Base-by-base conservation (phyloP, 1,284 basidiomycete genomes). In the Ustilago esculenta region DNA sequence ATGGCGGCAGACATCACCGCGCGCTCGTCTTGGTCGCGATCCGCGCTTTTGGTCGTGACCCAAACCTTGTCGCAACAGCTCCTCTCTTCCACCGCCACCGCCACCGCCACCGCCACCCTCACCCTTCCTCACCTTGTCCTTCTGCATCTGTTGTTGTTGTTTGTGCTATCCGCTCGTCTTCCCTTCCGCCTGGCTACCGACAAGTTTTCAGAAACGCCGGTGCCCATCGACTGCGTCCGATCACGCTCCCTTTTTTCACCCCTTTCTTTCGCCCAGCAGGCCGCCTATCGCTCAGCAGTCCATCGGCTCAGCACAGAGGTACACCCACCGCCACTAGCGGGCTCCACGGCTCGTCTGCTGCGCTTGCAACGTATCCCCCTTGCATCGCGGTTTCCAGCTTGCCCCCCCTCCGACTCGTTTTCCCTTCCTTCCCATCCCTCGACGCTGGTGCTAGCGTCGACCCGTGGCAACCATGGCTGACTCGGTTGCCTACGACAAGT, bases 401-500 rank as follows among this genome's bases (percentile, higher is more conserved):
- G 21, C 25, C 24, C 18, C 32, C 15, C 33, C 12, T 30, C 35
- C 14, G 21, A 24, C 24, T 20, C 25, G 23, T 32, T 15, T 18
- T 32, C 20, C 15, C 32, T n/a, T 41, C 37, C 41, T 52, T 61
- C 44, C 14, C 9, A 34, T 15, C 48, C 46, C 46, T 33, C 30
- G 43, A 50, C 51, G 52, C 52, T 49, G 42, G 36, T n/a, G 52
- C 41, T 12, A 52, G 53, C 51, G 59, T 58, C 50, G 18, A 23
- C 30, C n/a, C 37, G 33, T 23, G 37, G 41, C 63, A 33, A 64
- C n/a, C 45, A 66, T 69, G 71, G 55, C 67, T 18, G 67, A 69
- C 48, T 50, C 61, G 23, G 55, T 58, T 37, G 73, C 64, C 27
- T 75, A 75, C 52, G 73, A 75, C 59, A 61, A 57, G 35, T 75